Evolutionary conservation across 129 eudicot genomes (phyloP).

Genomic region (Flaveria trinervia): DNA sequence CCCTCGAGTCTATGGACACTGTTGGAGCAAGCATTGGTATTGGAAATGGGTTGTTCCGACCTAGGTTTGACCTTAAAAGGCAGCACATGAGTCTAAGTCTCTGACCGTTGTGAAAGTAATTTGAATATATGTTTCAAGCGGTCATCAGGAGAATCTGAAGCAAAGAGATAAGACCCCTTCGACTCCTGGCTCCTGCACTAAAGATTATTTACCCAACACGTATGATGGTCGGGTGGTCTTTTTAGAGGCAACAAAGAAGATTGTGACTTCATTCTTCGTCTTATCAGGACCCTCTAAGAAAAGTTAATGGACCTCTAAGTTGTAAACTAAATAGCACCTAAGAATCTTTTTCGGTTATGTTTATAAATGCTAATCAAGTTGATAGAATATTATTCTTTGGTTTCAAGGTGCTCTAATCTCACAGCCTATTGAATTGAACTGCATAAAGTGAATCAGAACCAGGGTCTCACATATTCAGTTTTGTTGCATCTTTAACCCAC

Average conservation of each 20-base stretch:
- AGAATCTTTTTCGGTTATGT: neutral
- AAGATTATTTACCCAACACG: neutral
- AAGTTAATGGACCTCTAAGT: neutral
- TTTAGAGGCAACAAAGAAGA: neutral
- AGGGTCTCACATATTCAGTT: too few relatives aligned
- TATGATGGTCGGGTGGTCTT: neutral
- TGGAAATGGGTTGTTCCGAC: slow-evolving; percentile 34
- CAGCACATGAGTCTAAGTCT: neutral
- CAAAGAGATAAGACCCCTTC: slow-evolving; percentile 15
- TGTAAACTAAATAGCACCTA: slow-evolving; percentile 5
- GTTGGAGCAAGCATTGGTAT: slow-evolving; percentile 53
- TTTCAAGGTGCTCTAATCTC: too few relatives aligned
- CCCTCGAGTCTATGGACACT: slow-evolving; percentile 41
- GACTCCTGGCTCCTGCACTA: neutral
- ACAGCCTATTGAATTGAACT: too few relatives aligned
- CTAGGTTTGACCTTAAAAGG: slow-evolving; percentile 10
- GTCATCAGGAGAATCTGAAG: slow-evolving; percentile 19
- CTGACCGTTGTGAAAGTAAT: neutral
- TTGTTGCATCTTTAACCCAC: too few relatives aligned
- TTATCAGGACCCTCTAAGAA: neutral
- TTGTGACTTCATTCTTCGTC: neutral
- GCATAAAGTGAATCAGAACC: too few relatives aligned
- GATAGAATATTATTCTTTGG: too few relatives aligned
- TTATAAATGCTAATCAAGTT: neutral
- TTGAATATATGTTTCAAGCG: slow-evolving; percentile 14